A percentile compares a stretch with the other conserved stretches of the same genome.
Conservation (phyloP, 2,329 filamentous ascomycete species). For the Alternaria sp. region DNA sequence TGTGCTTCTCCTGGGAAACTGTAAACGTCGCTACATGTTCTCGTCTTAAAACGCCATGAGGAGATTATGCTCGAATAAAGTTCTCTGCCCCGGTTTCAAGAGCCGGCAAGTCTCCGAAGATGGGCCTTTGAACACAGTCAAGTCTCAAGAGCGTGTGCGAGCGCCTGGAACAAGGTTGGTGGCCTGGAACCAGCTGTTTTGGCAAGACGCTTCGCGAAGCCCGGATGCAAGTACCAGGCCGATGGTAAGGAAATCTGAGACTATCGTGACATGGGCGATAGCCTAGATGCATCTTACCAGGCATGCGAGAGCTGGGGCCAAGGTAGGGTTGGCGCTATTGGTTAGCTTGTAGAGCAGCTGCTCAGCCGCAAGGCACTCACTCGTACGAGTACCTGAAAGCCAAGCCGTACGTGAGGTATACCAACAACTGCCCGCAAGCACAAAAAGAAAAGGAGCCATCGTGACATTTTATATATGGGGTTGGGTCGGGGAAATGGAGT, state of each 20-base stretch:
- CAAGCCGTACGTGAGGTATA: slow-evolving; percentile 3
- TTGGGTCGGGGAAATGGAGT: neutral
- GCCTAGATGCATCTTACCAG: slow-evolving; percentile 7
- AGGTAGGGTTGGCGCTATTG: slow-evolving; percentile 2
- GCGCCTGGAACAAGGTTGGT: neutral
- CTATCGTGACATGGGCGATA: slow-evolving; percentile 6
- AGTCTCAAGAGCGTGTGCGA: neutral
- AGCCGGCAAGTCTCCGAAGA: slow-evolving; percentile 2
- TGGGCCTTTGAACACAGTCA: neutral
- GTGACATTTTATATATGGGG: neutral
- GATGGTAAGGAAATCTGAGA: slow-evolving; percentile 7
- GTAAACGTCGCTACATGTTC: slow-evolving; percentile 20
- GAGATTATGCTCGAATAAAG: neutral
- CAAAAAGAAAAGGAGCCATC: neutral
- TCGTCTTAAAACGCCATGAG: slow-evolving; percentile 15
- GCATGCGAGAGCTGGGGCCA: slow-evolving; percentile 13
- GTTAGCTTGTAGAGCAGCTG: neutral
- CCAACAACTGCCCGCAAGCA: neutral
- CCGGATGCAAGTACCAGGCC: slow-evolving; percentile 8
- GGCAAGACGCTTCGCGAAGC: neutral
- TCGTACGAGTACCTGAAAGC: neutral
- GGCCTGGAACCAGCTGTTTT: neutral
- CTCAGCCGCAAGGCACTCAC: slow-evolving; percentile 7
- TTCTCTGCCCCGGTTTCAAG: slow-evolving; percentile 1
- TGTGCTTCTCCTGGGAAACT: slow-evolving; percentile 14